Conservation (phyloP, 352 stramenopile genomes). For the Phytopythium vexans region DNA sequence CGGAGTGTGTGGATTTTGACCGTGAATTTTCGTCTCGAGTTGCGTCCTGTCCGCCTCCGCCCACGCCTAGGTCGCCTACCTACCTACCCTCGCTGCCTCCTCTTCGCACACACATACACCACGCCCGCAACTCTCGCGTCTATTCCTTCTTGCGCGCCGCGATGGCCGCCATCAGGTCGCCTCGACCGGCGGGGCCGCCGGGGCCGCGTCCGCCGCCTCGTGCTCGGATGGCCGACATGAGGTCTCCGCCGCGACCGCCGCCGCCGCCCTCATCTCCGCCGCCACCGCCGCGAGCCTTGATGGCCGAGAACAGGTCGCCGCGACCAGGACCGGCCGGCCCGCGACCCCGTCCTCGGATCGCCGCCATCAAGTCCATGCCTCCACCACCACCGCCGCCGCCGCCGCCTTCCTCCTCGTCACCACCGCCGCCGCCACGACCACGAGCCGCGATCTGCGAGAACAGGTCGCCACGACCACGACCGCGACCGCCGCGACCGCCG, state of each 20-base stretch:
- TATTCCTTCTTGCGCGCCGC: slow-evolving; percentile 59
- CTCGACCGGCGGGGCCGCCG: slow-evolving; percentile 25
- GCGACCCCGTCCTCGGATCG: slow-evolving; percentile 55
- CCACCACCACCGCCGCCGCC: slow-evolving; percentile 33
- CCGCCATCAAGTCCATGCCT: slow-evolving; percentile 42
- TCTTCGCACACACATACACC: background rate
- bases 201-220: slow-evolving; percentile 32
- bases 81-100: background rate
- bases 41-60: background rate
- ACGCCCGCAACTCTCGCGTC: background rate
- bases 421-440: slow-evolving; percentile 40
- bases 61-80: background rate
- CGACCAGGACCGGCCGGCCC: slow-evolving; percentile 41
- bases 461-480: slow-evolving; percentile 42
- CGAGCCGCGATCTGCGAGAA: slow-evolving; percentile 54
- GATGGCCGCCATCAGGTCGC: slow-evolving; percentile 57
- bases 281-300: slow-evolving; percentile 38
- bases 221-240: slow-evolving; percentile 56
- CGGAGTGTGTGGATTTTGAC: too few relatives aligned
- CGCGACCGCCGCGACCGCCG: slow-evolving; percentile 21
- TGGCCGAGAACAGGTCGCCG: slow-evolving; percentile 65
- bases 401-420: slow-evolving; percentile 30
- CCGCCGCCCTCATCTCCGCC: slow-evolving; percentile 20
- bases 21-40: background rate
- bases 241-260: slow-evolving; percentile 32